Base-by-base conservation (phyloP, 768 basidiomycete genomes). In the Termitomyces sp. region DNA sequence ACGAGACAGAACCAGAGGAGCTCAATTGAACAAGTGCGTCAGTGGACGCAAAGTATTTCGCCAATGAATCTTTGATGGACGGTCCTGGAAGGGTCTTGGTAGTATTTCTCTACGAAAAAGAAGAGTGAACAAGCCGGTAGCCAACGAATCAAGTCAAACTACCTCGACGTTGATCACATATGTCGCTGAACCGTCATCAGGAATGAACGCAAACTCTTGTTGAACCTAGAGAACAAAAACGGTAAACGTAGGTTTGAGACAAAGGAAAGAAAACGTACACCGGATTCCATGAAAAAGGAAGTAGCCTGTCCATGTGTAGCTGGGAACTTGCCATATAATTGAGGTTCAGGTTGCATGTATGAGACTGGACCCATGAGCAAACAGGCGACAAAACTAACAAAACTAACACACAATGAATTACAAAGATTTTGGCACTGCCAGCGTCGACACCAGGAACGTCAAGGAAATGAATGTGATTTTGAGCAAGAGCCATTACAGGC, bases 391-490 rank as follows among this genome's bases (percentile, higher is more conserved):
- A 42, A 48, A 11, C 20, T 24, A 15, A 60, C 3, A 49, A 45
- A 48, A 36, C 36, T 11, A 3, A 76, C 88, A 64, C 66, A 89
- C 91, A 95, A 71, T 95, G 93, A 60, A 95, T 90, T 30, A 95
- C 91, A 63, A 91, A 95, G 58, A 95, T 88, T 55, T 85, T 76
- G 2, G 85, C 87, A 42, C 79, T 82, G 12, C 93, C 93, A 20
- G 88, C 81, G n/a, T 82, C 58, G 7, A 81, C 76, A 24, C 76
- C 79, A 9, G 91, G 88, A 2, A 90, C 84, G 60, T 89, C 77
- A 24, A 94, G 76, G 81, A 93, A 94, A 69, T 88, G 84, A 55
- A 95, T 78, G 68, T 95, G 93, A 70, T 95, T 95, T 65, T 91
- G 85, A 11, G 92, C 91, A 39, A 92, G 76, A 0, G 88, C 91